Percentiles rank a stretch among this genome's conserved stretches.
phyloP scores from a whole-genome alignment of 2,329 filamentous ascomycete species.

The Clonostachys rhizophaga region DNA sequence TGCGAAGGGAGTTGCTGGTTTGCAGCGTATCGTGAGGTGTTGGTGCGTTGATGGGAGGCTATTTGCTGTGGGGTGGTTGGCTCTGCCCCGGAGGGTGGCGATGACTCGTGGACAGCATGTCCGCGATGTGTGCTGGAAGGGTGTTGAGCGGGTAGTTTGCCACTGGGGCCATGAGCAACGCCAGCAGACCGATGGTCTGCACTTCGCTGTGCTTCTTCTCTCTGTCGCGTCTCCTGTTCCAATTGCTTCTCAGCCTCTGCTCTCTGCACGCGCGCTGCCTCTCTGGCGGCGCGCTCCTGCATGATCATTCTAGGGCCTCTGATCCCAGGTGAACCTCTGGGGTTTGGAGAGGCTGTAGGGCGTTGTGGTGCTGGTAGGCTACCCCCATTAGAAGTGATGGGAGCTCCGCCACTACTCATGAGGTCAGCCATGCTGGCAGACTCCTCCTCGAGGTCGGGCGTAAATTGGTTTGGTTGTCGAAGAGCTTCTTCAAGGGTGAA shows the following conservation, averaged over 20 bases:
- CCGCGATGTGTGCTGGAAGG: conserved; percentile 21
- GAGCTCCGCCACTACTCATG: conserved; percentile 48
- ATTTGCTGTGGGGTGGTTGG: conserved; percentile 15
- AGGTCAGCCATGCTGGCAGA: conserved; percentile 91
- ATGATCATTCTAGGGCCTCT: conserved; percentile 87
- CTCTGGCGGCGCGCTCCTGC: conserved; percentile 76
- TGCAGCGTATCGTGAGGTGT: neutral
- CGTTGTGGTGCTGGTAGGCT: conserved; percentile 33
- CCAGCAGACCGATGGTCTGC: conserved; percentile 57
- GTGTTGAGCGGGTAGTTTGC: conserved; percentile 20
- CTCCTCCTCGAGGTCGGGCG: conserved; percentile 79
- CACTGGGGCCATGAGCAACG: conserved; percentile 31
- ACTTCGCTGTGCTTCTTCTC: conserved; percentile 40
- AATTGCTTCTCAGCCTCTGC: conserved; percentile 59
- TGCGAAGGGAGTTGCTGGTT: conserved; percentile 5
- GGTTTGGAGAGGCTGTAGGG: conserved; percentile 41
- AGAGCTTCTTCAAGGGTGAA: conserved; percentile 90
- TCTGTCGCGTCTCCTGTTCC: conserved; percentile 52
- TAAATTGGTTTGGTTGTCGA: conserved; percentile 77
- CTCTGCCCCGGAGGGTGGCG: conserved; percentile 16
- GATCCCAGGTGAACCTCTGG: conserved; percentile 60
- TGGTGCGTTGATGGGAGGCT: conserved; percentile 8
- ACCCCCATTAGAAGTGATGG: conserved; percentile 45
- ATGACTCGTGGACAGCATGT: conserved; percentile 10
- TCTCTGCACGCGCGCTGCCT: conserved; percentile 55